These are phyloP conservation scores for Botryotinia narcissicola DNA, from an alignment of 2,329 filamentous ascomycete species.

Conservation along the genomic window DNA sequence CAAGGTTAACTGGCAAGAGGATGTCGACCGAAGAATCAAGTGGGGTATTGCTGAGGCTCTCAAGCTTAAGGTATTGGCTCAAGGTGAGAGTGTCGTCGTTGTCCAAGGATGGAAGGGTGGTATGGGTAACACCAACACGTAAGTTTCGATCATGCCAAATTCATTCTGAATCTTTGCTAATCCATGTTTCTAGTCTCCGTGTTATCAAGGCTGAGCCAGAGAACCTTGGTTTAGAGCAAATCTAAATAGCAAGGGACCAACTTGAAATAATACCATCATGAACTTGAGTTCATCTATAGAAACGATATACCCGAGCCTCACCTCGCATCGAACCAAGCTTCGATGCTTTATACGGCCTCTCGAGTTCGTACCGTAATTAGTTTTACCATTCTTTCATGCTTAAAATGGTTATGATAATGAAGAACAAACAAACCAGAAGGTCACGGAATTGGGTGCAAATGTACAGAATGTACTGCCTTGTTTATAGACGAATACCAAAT, in stretches of 20 bases:
- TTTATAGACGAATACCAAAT: constrained; percentile 20
- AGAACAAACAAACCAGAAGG: constrained; percentile 4
- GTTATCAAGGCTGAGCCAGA: constrained; percentile 38
- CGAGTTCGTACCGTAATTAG: constrained; percentile 1
- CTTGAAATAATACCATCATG: constrained; percentile 4
- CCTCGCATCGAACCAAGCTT: constrained; percentile 10
- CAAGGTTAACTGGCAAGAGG: constrained; percentile 94
- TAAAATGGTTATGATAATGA: constrained; percentile 18
- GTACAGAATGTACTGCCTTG: constrained; percentile 9
- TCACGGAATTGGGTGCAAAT: constrained; percentile 12
- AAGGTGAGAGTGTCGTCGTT: constrained; percentile 74
- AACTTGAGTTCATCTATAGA: constrained; percentile 6
- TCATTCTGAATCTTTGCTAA: background rate
- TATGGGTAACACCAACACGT: constrained; percentile 87
- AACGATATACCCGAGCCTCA: constrained; percentile 3
- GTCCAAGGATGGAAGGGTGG: constrained; percentile 91
- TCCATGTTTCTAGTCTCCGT: constrained; percentile 33
- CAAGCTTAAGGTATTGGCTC: constrained; percentile 71
- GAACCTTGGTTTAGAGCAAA: constrained; percentile 30
- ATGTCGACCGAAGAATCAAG: constrained; percentile 95
- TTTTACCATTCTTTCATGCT: constrained; percentile 12
- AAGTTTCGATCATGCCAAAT: constrained; percentile 13
- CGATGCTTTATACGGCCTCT: constrained; percentile 1
- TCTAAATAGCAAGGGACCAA: constrained; percentile 2
- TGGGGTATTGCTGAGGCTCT: constrained; percentile 91